A percentile compares a stretch with the other conserved stretches of the same genome.
Conservation (phyloP, 148 eudicot species). For the Persicaria tinctoria region DNA sequence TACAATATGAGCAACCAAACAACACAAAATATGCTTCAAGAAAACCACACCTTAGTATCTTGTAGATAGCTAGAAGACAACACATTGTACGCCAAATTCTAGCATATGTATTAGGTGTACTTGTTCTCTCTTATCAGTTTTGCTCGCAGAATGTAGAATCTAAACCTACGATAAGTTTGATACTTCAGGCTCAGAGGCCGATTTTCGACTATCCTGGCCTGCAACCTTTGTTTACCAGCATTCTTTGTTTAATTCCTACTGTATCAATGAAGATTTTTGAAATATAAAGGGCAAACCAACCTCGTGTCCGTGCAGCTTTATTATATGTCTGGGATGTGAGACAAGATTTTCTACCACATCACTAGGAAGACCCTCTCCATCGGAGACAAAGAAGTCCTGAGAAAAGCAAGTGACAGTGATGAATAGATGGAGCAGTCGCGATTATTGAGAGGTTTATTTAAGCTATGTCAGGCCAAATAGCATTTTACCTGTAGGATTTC, state of each 20-base stretch:
- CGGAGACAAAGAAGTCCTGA: conserved; percentile 93
- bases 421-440: not conserved
- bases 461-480: not conserved
- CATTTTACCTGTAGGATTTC: conserved; percentile 72
- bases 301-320: conserved; percentile 75
- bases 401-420: not conserved
- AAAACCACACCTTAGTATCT: not conserved
- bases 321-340: conserved; percentile 57
- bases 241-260: not conserved
- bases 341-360: conserved; percentile 94
- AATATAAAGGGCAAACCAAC: conserved; percentile 37
- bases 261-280: not conserved
- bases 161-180: not conserved
- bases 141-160: no score
- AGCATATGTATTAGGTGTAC: no score
- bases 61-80: no score
- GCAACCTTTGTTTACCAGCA: not conserved
- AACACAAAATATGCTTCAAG: not conserved
- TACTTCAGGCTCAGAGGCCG: not conserved
- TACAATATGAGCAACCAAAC: conserved; percentile 20
- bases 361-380: conserved; percentile 96
- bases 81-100: no score
- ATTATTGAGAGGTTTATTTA: not conserved
- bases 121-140: no score
- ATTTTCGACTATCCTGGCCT: no score